Percentiles rank a stretch among this genome's conserved stretches.
Conservation (phyloP, 176 grass and related monocot species). For the Paspalum notatum region DNA sequence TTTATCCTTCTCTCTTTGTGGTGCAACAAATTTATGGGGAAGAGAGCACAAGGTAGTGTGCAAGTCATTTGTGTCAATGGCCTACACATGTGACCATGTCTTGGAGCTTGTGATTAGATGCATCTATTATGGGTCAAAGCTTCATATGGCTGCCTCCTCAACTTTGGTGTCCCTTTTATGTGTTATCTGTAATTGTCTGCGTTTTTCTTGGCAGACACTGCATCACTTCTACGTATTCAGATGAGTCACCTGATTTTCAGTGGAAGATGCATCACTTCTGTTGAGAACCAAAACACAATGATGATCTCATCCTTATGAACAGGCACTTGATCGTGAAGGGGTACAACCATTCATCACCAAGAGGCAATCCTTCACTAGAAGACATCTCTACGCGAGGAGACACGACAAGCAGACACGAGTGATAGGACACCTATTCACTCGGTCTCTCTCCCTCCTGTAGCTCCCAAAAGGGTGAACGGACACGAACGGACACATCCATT, state of each 20-base stretch:
- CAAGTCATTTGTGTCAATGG: slow-evolving; percentile 46
- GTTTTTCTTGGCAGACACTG: slow-evolving; percentile 18
- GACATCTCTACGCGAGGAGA: too few relatives aligned
- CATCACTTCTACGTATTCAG: too few relatives aligned
- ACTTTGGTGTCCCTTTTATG: slow-evolving; percentile 15
- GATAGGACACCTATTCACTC: too few relatives aligned
- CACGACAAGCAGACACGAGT: too few relatives aligned
- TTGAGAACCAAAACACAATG: too few relatives aligned
- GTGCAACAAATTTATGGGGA: slow-evolving; percentile 61
- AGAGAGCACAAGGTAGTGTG: slow-evolving; percentile 50
- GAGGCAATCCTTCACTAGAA: too few relatives aligned
- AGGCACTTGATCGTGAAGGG: too few relatives aligned
- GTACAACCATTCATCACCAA: too few relatives aligned
- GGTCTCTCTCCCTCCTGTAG: too few relatives aligned
- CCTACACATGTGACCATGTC: slow-evolving; percentile 85
- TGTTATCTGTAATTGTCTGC: slow-evolving; percentile 12
- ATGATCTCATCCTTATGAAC: too few relatives aligned
- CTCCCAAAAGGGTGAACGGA: too few relatives aligned
- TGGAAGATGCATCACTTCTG: slow-evolving; percentile 11
- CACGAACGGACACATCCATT: too few relatives aligned
- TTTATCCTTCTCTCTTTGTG: neutral
- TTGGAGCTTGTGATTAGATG: slow-evolving; percentile 69
- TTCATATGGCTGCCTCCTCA: slow-evolving; percentile 35
- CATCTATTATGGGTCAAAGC: slow-evolving; percentile 72
- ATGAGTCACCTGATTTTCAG: slow-evolving; percentile 38